These are phyloP conservation scores for Phytophthora brassicae DNA, from an alignment of 352 stramenopile genomes.

Conservation along the genomic window DNA sequence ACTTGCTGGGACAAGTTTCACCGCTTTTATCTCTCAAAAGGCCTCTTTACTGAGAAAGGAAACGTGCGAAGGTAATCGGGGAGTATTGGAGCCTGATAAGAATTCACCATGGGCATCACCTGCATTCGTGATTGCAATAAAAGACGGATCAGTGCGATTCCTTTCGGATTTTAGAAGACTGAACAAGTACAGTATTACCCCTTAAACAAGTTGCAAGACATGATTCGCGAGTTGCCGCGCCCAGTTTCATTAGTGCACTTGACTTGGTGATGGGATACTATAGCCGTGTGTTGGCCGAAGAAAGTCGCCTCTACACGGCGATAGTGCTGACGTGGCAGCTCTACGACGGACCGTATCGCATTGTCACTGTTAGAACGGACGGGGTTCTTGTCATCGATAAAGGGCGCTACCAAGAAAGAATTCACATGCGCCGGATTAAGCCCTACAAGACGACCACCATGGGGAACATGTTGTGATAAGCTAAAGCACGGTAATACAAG, in stretches of 20 bases:
- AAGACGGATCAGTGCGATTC: background rate
- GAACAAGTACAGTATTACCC: slow-evolving; percentile 1
- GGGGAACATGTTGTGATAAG: background rate
- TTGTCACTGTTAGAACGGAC: background rate
- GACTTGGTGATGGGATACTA: background rate
- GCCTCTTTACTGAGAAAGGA: too few relatives aligned
- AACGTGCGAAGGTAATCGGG: too few relatives aligned
- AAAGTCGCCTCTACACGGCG: slow-evolving; percentile 4
- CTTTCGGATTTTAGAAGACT: background rate
- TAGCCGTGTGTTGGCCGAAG: background rate
- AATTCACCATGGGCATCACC: slow-evolving; percentile 14
- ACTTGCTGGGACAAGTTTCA: too few relatives aligned
- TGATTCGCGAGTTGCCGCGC: background rate
- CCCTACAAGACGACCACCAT: background rate
- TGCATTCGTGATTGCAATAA: slow-evolving; percentile 7
- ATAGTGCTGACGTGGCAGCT: background rate
- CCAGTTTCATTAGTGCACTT: background rate
- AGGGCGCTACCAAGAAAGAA: background rate
- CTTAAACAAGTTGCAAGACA: background rate
- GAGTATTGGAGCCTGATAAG: background rate
- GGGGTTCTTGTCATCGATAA: background rate
- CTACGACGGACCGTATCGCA: background rate
- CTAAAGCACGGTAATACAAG: too few relatives aligned
- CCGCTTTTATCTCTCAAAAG: too few relatives aligned
- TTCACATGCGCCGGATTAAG: background rate